Percentiles rank a stretch among this genome's conserved stretches.
Conservation (phyloP, 2,329 filamentous ascomycete genomes). For the Neonectria neomacrospora region DNA sequence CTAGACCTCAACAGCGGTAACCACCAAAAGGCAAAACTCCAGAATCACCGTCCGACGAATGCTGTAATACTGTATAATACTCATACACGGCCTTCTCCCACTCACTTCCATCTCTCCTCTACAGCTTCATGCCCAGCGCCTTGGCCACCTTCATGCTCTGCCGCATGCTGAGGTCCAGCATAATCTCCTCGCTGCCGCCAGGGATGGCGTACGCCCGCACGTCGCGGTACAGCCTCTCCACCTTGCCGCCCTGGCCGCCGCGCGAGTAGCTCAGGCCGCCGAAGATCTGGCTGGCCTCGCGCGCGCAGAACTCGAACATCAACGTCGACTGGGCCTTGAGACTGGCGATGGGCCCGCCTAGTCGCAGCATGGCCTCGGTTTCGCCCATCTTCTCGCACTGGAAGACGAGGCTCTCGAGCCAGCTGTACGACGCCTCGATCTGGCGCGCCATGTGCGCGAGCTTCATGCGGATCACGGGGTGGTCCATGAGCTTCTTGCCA, state of each 20-base stretch:
- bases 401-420: slow-evolving; percentile 95
- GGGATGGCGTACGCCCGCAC: slow-evolving; percentile 97
- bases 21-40: slow-evolving; percentile 14
- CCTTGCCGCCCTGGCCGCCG: slow-evolving; percentile 93
- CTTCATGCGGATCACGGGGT: slow-evolving; percentile 97
- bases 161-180: slow-evolving; percentile 95
- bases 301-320: slow-evolving; percentile 97
- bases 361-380: slow-evolving; percentile 93
- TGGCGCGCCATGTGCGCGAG: slow-evolving; percentile 98
- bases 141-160: slow-evolving; percentile 90
- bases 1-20: slow-evolving; percentile 9
- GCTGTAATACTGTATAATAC: slow-evolving; percentile 14
- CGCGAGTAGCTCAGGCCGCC: slow-evolving; percentile 92
- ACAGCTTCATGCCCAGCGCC: slow-evolving; percentile 95
- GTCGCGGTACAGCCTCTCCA: slow-evolving; percentile 94
- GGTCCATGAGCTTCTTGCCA: slow-evolving; percentile 94
- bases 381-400: slow-evolving; percentile 95
- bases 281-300: slow-evolving; percentile 97
- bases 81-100: slow-evolving; percentile 10
- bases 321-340: slow-evolving; percentile 94
- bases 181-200: slow-evolving; percentile 97
- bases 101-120: slow-evolving; percentile 41
- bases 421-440: slow-evolving; percentile 96
- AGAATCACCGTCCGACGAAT: slow-evolving; percentile 6
- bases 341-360: slow-evolving; percentile 92